Conservation (phyloP, 169 alveolate genomes). For the Plasmodium gallinaceum region DNA sequence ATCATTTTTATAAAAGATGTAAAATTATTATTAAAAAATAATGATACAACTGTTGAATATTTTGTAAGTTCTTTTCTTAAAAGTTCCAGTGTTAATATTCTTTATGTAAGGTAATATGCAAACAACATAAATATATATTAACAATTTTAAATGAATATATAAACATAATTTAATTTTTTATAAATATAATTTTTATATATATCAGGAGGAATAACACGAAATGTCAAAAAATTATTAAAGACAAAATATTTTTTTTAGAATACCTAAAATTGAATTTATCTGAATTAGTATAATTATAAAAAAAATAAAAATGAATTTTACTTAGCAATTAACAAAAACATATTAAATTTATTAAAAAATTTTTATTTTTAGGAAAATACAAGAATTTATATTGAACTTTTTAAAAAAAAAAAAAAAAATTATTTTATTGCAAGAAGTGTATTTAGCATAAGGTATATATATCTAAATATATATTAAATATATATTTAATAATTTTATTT, state of each 20-base stretch:
- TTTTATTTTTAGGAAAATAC: constrained; percentile 35
- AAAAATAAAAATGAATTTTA: constrained; percentile 8
- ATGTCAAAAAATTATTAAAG: constrained; percentile 37
- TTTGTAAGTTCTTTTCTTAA: constrained; percentile 60
- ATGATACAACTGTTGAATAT: constrained; percentile 31
- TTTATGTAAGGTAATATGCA: constrained; percentile 54
- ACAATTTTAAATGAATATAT: background rate
- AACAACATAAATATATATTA: background rate
- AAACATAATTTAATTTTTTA: background rate
- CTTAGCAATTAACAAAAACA: background rate
- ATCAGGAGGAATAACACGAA: constrained; percentile 57
- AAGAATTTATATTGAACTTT: constrained; percentile 51
- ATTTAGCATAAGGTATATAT: constrained; percentile 45
- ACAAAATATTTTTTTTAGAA: constrained; percentile 58
- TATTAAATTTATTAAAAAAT: background rate
- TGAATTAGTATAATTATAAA: constrained; percentile 9
- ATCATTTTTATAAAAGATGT: constrained; percentile 57
- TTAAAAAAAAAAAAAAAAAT: constrained; percentile 60
- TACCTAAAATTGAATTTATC: constrained; percentile 34
- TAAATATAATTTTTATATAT: constrained; percentile 4
- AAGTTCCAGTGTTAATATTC: constrained; percentile 16
- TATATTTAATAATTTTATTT: background rate
- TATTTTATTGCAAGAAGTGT: constrained; percentile 67
- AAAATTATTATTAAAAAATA: constrained; percentile 20
- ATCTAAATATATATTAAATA: background rate